Evolutionary conservation across 164 flowering plant genomes (phyloP), one percentile per base, ranked within the genome.

Genomic region (Protea cynaroides): DNA sequence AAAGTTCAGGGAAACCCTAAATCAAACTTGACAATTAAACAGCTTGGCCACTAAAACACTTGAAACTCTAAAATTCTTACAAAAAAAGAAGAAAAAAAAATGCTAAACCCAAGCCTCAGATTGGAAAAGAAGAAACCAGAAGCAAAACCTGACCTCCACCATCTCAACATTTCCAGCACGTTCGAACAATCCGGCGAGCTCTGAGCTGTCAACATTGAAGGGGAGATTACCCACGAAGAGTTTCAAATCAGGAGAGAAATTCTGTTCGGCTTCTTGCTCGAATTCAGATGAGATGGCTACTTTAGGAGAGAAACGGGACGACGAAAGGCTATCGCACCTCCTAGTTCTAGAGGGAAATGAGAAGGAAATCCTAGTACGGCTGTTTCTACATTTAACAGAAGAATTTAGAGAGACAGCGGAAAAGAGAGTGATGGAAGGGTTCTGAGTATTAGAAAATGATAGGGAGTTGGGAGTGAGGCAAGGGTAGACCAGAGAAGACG

Each of bases 151-250:
- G 61, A 93, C 98, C 97, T 93, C 98, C 59, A 87, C 97, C 91
- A 83, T 86, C 75, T 89, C 81, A 21, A 93, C 98, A 71, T 78
- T 80, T 57, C 98, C 98, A 22, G 86, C 96, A 34, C 62, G 77
- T 56, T 78, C 82, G 43, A 89, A 89, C 73, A 86, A 65, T 0
- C 68, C 85, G 44, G 96, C 92, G 14, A 89, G 86, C 68, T 69
- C 69, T 19, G 87, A 71, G 63, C 96, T 89, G 68, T 89, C 92
- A 24, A 81, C 88, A 58, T 19, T 72, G 63, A 81, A 86, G 0
- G 96, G 89, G 23, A 89, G 86, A 38, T 89, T 89, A 50, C 96
- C 96, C 10, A 89, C 96, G 50, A 86, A 89, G 44, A 89, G 78
- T 58, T 86, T 89, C 64, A 82, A 77, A 58, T 89, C 88, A 2